phyloP scores from a whole-genome alignment of 306 rosid genomes.

The Cucumis melo region DNA sequence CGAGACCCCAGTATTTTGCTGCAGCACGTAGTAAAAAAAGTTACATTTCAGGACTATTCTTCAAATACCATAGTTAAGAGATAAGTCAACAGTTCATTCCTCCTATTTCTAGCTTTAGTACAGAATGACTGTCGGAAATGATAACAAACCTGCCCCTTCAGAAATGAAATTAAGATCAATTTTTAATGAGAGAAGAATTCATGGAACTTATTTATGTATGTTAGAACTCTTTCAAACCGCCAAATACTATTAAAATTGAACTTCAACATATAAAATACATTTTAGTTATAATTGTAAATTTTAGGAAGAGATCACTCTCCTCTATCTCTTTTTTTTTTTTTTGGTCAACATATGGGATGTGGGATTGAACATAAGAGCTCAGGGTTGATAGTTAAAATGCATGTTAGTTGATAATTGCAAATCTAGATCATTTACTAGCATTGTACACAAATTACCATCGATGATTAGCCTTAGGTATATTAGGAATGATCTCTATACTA shows the following conservation, averaged over 20 bases:
- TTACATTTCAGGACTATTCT: not conserved
- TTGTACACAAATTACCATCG: not conserved
- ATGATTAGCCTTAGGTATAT: not conserved
- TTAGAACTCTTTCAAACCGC: not conserved
- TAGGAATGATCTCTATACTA: not conserved
- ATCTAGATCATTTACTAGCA: not conserved
- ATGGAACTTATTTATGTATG: not conserved
- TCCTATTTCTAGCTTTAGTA: not conserved
- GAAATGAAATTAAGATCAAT: not conserved
- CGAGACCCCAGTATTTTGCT: slow-evolving; percentile 38
- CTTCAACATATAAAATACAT: not conserved
- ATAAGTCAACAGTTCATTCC: not conserved
- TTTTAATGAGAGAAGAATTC: not conserved
- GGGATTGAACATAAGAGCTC: too few relatives aligned
- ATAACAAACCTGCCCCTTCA: not conserved
- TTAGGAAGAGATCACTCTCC: too few relatives aligned
- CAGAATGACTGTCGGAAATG: not conserved
- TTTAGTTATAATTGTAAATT: too few relatives aligned
- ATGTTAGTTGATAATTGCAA: too few relatives aligned
- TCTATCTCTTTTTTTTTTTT: too few relatives aligned
- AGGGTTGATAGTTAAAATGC: too few relatives aligned
- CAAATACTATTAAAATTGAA: not conserved
- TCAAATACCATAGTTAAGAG: not conserved
- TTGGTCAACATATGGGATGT: too few relatives aligned
- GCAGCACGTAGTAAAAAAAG: not conserved